Base-by-base conservation (phyloP, 371 early-diverging fungal genomes). In the Syncephalastrum monosporum region DNA sequence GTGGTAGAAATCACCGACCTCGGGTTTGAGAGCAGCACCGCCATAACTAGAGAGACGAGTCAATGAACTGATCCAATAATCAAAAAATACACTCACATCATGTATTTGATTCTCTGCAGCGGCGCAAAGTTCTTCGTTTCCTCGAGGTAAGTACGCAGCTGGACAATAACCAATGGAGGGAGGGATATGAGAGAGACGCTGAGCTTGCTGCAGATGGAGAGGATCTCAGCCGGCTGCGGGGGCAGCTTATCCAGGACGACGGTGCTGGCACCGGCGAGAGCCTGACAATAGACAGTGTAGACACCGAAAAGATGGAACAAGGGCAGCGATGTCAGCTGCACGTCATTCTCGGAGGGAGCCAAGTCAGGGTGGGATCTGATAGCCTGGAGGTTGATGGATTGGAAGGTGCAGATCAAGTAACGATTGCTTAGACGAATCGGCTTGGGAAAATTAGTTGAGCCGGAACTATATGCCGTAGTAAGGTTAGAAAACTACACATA, bases 371-470 rank as follows among this genome's bases (percentile, higher is more conserved):
- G 38, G 2, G 10, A 21, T 6, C 21, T 12, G 12, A 16, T 15
- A 4, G 50, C 23, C 6, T 29, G 42, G 24, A 19, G 7, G 17
- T 12, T 23, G 33, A 25, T 33, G 24, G 12, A 15, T 33, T 60
- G 60, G 10, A 58, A 14, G 17, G 54, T 5, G 2, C 54, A n/a
- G 14, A 57, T 41, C 21, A 65, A 21, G 23, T 63, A 60, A 10
- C 63, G 57, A 52, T 69, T 65, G 55, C 66, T 69, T 5, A 69
- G 55, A 33, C 50, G 57, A 16, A 69, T 69, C 0, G 70, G 70
- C 45, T 69, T 69, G 10, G 69, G 69, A 27, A 65, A 60, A 5
- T 50, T 41, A 1, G 69, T 69, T 3, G 65, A 56, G 14, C 69
- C 69, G 10, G 69, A 69, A 29, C 69, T 63, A 5, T 33, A 33